These are phyloP conservation scores for Cladosporium phlei DNA, from an alignment of 2,329 filamentous ascomycete genomes.

Conservation along the genomic window DNA sequence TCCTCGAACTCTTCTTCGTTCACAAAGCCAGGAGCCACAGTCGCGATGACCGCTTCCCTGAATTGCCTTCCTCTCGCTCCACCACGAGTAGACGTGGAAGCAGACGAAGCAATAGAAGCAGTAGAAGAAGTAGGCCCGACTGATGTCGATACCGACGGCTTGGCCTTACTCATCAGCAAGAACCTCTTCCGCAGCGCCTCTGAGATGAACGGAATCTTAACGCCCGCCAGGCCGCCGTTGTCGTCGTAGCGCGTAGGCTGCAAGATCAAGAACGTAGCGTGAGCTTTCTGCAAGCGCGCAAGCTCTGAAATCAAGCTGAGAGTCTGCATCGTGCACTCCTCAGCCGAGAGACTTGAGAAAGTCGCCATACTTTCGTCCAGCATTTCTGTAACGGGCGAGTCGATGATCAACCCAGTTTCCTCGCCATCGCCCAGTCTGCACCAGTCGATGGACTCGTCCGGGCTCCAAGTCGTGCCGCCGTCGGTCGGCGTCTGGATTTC, in stretches of 20 bases:
- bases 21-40: background rate
- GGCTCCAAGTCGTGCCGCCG: slow-evolving; percentile 2
- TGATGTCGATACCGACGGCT: background rate
- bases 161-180: background rate
- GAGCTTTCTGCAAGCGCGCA: slow-evolving; percentile 20
- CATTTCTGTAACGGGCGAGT: background rate
- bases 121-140: background rate
- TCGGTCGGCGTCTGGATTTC: slow-evolving; percentile 16
- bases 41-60: slow-evolving; percentile 4
- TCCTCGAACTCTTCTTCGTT: slow-evolving; percentile 5
- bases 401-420: slow-evolving; percentile 13
- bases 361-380: slow-evolving; percentile 15
- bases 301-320: slow-evolving; percentile 23
- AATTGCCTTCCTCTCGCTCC: background rate
- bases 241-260: slow-evolving; percentile 19
- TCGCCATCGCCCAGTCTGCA: slow-evolving; percentile 23
- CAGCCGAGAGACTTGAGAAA: slow-evolving; percentile 13
- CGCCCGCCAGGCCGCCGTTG: background rate
- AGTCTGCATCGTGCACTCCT: slow-evolving; percentile 22
- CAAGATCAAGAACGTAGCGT: slow-evolving; percentile 26
- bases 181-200: background rate
- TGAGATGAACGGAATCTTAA: slow-evolving; percentile 1
- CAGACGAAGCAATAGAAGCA: background rate
- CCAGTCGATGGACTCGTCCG: slow-evolving; percentile 23
- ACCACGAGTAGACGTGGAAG: background rate